Percentiles rank a stretch among this genome's conserved stretches.
phyloP scores from a whole-genome alignment of 306 rosid genomes.

The Macrotyloma uniflorum region DNA sequence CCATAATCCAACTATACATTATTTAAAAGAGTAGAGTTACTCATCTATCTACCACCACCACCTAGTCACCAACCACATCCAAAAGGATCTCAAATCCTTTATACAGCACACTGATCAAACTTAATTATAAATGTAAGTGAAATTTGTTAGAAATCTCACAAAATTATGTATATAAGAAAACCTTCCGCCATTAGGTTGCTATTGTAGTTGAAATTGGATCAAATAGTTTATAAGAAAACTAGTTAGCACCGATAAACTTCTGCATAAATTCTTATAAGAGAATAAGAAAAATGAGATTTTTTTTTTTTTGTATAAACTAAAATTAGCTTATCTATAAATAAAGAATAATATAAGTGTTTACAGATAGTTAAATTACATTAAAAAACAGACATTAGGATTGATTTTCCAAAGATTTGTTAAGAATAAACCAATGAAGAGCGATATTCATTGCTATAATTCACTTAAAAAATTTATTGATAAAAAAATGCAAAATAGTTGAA shows the following conservation, averaged over 20 bases:
- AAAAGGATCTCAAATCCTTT: not conserved
- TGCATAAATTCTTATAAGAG: too few species aligned
- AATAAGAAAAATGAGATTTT: too few species aligned
- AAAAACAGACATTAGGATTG: not conserved
- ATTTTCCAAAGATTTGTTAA: not conserved
- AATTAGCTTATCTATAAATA: not conserved
- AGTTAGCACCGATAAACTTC: not conserved
- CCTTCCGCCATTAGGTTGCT: not conserved
- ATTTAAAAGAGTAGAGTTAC: not conserved
- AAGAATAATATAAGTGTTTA: not conserved
- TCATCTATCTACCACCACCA: not conserved
- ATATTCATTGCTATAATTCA: not conserved
- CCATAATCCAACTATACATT: not conserved
- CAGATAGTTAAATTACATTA: not conserved
- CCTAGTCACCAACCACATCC: conserved; percentile 8
- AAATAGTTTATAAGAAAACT: not conserved
- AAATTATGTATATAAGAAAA: not conserved
- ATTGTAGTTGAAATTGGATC: not conserved
- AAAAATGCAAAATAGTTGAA: not conserved
- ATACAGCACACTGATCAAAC: not conserved
- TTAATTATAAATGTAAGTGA: not conserved
- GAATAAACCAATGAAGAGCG: not conserved
- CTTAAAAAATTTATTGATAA: not conserved
- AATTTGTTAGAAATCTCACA: conserved; percentile 3
- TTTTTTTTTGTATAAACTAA: too few species aligned